phyloP scores from a whole-genome alignment of 805 yeast species.

The Yarrowia sp. region DNA sequence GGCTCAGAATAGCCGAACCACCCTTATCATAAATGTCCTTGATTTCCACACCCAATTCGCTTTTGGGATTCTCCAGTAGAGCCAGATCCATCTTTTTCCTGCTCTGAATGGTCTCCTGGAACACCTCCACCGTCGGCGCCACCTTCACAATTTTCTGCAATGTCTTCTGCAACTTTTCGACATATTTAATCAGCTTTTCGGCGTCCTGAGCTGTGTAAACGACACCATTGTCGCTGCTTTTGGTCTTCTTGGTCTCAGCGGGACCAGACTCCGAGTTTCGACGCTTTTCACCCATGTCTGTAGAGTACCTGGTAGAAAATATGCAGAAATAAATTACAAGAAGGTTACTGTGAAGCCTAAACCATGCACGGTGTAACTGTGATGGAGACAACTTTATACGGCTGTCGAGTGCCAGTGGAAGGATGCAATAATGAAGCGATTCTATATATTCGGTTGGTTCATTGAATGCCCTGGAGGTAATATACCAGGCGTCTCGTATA shows the following conservation, averaged over 20 bases:
- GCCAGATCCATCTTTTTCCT: background rate
- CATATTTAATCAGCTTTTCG: slow-evolving; percentile 10
- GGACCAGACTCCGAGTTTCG: background rate
- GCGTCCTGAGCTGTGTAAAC: background rate
- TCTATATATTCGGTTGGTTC: too few species aligned
- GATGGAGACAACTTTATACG: background rate
- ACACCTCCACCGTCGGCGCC: slow-evolving; percentile 15
- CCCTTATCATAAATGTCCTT: background rate
- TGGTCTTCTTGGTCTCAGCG: background rate
- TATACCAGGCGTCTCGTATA: too few species aligned
- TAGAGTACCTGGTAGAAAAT: background rate
- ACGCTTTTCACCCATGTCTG: slow-evolving; percentile 5
- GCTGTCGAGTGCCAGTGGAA: too few species aligned
- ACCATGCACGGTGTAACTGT: background rate
- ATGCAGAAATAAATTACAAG: slow-evolving; percentile 3
- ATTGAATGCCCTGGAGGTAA: too few species aligned
- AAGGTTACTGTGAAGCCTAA: background rate
- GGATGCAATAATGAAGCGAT: too few species aligned
- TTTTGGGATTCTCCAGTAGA: slow-evolving; percentile 15
- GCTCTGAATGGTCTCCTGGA: background rate
- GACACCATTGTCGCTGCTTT: background rate
- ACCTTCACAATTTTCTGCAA: slow-evolving; percentile 25
- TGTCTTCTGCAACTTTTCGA: slow-evolving; percentile 26
- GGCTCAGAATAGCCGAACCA: background rate
- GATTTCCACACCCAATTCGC: slow-evolving; percentile 1